Evolutionary conservation across 73 alveolate genomes (phyloP).

Genomic region (Tetrahymena thermophila): DNA sequence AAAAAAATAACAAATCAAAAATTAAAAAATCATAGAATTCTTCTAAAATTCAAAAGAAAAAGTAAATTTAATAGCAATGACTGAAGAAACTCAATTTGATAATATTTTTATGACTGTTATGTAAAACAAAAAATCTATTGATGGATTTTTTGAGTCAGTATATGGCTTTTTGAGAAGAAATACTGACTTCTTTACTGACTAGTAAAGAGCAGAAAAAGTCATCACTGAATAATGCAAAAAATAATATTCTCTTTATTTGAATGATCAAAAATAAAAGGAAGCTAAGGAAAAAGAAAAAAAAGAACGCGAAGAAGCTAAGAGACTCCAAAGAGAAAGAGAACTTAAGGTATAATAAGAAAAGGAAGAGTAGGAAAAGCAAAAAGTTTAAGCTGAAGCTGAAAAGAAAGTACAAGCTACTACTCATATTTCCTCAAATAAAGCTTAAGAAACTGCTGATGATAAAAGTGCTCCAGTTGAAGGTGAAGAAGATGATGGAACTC

Average conservation of each 20-base stretch:
- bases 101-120: slow-evolving; percentile 93
- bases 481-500: slow-evolving; percentile 51
- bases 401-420: slow-evolving; percentile 30
- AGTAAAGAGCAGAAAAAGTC: slow-evolving; percentile 52
- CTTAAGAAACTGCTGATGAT: slow-evolving; percentile 46
- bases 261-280: slow-evolving; percentile 57
- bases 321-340: slow-evolving; percentile 34
- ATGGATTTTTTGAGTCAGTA: slow-evolving; percentile 75
- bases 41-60: background rate
- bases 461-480: slow-evolving; percentile 63
- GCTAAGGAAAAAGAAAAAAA: slow-evolving; percentile 65
- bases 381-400: slow-evolving; percentile 21
- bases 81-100: slow-evolving; percentile 73
- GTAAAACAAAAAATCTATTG: slow-evolving; percentile 83
- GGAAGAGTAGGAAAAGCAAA: background rate
- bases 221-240: slow-evolving; percentile 42
- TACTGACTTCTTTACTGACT: slow-evolving; percentile 86
- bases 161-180: slow-evolving; percentile 85
- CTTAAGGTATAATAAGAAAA: background rate
- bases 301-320: slow-evolving; percentile 56
- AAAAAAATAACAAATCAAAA: background rate
- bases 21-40: background rate
- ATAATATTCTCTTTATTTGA: slow-evolving; percentile 39
- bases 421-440: slow-evolving; percentile 22
- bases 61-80: background rate